Conservation (phyloP, 2,329 filamentous ascomycete species). For the Colletotrichum liaoningense region DNA sequence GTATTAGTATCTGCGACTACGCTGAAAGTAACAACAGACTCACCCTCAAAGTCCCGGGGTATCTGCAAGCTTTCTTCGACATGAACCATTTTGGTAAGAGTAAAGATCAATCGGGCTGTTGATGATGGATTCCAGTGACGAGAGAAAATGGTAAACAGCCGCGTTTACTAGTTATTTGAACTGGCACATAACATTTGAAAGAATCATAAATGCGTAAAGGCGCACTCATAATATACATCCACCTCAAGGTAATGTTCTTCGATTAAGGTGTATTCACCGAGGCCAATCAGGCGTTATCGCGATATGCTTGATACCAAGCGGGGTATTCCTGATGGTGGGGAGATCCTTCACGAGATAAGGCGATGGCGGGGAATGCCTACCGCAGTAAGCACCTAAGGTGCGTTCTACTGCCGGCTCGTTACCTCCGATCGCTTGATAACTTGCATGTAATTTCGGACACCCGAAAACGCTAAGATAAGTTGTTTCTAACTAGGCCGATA, state of each 20-base stretch:
- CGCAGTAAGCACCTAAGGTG: background rate
- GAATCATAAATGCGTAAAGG: too few relatives aligned
- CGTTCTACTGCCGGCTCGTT: background rate
- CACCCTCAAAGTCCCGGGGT: conserved; percentile 41
- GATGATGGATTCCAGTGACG: background rate
- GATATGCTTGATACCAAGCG: background rate
- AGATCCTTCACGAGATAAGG: conserved; percentile 13
- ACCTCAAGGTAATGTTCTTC: too few relatives aligned
- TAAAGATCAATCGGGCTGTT: background rate
- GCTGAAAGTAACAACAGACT: background rate
- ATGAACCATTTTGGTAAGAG: conserved; percentile 6
- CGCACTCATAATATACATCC: background rate
- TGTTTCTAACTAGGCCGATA: background rate
- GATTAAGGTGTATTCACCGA: background rate
- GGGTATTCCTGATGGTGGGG: background rate
- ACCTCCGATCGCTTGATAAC: background rate
- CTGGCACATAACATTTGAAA: too few relatives aligned
- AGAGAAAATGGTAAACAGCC: background rate
- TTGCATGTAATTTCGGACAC: background rate
- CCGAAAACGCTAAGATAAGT: background rate
- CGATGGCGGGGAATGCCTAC: background rate
- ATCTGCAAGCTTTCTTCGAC: conserved; percentile 18
- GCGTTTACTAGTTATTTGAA: too few relatives aligned
- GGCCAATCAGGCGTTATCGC: background rate
- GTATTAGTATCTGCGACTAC: background rate